Evolutionary conservation across 1,284 basidiomycete species (phyloP).

Genomic region (Leccinum variabile): DNA sequence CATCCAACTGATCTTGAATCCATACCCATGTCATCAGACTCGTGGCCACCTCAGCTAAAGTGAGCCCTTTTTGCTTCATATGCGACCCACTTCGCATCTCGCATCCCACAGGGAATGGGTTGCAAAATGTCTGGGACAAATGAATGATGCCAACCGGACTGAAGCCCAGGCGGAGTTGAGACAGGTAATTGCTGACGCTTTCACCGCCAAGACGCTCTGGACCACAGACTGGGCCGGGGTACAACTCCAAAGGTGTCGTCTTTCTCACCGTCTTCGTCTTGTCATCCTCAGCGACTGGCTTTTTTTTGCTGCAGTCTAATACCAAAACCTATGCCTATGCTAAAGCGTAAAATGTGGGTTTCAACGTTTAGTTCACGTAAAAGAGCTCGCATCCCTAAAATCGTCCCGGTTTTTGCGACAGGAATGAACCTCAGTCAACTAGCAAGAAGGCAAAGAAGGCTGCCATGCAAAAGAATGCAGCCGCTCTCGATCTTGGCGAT

Average conservation of each 20-base stretch:
- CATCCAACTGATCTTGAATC: conserved; percentile 6
- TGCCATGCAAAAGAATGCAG: conserved; percentile 45
- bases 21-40: conserved; percentile 55
- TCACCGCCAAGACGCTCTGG: conserved; percentile 77
- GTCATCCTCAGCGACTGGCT: background rate
- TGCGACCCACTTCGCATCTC: conserved; percentile 4
- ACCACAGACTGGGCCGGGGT: conserved; percentile 85
- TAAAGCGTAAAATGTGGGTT: conserved; percentile 71
- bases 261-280: background rate
- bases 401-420: conserved; percentile 21
- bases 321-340: conserved; percentile 55
- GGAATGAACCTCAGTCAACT: conserved; percentile 40
- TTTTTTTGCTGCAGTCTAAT: conserved; percentile 48
- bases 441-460: conserved; percentile 73
- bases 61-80: conserved; percentile 26
- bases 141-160: conserved; percentile 71
- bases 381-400: conserved; percentile 12
- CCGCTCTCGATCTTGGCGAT: conserved; percentile 58
- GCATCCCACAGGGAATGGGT: conserved; percentile 71
- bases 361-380: background rate
- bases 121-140: conserved; percentile 76
- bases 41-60: conserved; percentile 67
- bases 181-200: conserved; percentile 85
- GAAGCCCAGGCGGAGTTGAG: conserved; percentile 81
- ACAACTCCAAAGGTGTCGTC: conserved; percentile 71